Evolutionary conservation across 345 rosid genomes (phyloP).

Genomic region (Citrus hindsii): DNA sequence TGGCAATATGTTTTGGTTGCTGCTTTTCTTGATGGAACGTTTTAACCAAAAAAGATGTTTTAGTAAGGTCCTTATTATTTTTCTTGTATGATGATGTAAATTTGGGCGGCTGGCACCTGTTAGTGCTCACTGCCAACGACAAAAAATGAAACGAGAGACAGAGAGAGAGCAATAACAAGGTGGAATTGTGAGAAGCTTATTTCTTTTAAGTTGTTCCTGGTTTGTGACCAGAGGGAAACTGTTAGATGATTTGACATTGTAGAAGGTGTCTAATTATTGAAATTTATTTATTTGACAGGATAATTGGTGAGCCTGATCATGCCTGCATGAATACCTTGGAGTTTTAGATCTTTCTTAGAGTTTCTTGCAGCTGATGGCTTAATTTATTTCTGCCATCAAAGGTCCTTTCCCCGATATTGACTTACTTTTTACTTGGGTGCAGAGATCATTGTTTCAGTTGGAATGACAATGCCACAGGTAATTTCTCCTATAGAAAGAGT

Average conservation of each 20-base stretch:
- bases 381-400: background rate
- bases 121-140: background rate
- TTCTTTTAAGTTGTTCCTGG: background rate
- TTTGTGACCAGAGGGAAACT: background rate
- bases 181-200: background rate
- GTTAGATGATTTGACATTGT: background rate
- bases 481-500: constrained; percentile 53
- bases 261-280: background rate
- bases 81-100: background rate
- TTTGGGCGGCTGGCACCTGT: background rate
- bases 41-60: background rate
- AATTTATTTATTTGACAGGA: background rate
- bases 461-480: constrained; percentile 89
- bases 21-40: background rate
- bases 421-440: constrained; percentile 17
- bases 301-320: background rate
- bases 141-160: too few relatives aligned
- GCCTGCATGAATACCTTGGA: background rate
- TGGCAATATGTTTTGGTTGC: background rate
- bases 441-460: constrained; percentile 85
- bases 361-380: background rate
- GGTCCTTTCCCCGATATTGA: background rate
- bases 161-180: background rate
- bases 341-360: background rate
- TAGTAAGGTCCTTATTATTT: background rate